Conservation (phyloP, 2,329 filamentous ascomycete species). For the Ilyonectria destructans region DNA sequence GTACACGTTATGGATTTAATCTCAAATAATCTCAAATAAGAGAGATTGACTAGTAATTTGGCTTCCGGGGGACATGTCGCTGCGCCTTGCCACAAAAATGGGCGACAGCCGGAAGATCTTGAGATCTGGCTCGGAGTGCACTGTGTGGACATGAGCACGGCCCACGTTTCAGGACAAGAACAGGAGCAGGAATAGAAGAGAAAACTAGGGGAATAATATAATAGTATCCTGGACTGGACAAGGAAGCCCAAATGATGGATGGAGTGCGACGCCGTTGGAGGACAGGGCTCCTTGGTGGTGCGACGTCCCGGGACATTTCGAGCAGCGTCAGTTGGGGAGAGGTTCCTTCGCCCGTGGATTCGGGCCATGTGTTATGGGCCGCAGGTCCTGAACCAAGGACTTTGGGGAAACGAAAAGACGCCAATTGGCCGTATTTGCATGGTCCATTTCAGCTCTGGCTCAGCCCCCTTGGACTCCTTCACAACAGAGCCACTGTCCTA, state of each 20-base stretch:
- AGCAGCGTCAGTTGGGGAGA: not conserved
- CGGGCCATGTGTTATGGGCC: conserved; percentile 15
- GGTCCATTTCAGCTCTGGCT: conserved; percentile 26
- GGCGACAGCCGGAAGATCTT: conserved; percentile 23
- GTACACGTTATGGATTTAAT: not conserved
- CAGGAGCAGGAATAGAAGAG: not conserved
- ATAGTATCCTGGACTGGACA: conserved; percentile 4
- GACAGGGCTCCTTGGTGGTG: conserved; percentile 13
- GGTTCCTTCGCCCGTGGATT: conserved; percentile 18
- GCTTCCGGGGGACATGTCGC: conserved; percentile 16
- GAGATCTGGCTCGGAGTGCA: conserved; percentile 28
- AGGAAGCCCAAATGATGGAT: not conserved
- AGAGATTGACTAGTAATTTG: conserved; percentile 11
- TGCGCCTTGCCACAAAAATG: not conserved
- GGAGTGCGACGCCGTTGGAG: not conserved
- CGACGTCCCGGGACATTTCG: conserved; percentile 1
- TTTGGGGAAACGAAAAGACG: conserved; percentile 14
- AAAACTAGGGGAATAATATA: conserved; percentile 22
- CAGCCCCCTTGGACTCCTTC: conserved; percentile 25
- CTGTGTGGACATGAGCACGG: conserved; percentile 28
- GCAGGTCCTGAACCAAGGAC: conserved; percentile 5
- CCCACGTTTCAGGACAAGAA: conserved; percentile 34
- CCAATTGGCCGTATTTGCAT: conserved; percentile 21
- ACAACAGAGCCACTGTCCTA: conserved; percentile 16
- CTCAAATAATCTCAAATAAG: not conserved